phyloP scores from a whole-genome alignment of 805 yeast species.

The Lipomyces kockii region DNA sequence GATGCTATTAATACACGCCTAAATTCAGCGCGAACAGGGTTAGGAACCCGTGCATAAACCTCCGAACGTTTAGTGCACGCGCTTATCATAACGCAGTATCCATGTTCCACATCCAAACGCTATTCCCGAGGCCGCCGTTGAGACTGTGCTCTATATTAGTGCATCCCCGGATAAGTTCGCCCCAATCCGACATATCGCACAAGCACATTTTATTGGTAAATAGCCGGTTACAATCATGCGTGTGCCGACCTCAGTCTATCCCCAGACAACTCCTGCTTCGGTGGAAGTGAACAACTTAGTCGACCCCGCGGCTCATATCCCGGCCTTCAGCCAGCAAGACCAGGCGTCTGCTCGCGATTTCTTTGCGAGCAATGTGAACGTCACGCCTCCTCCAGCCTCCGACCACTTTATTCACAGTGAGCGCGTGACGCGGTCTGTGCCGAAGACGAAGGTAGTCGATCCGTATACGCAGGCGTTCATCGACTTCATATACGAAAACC shows the following conservation, averaged over 20 bases:
- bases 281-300: constrained; percentile 8
- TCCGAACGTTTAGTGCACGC: neutral
- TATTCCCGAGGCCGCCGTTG: neutral
- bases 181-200: neutral
- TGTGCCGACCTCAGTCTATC: neutral
- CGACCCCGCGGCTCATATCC: constrained; percentile 1
- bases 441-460: constrained; percentile 22
- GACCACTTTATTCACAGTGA: constrained; percentile 18
- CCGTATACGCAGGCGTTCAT: constrained; percentile 30
- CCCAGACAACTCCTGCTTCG: neutral
- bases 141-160: neutral
- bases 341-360: constrained; percentile 3
- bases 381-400: constrained; percentile 2
- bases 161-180: neutral
- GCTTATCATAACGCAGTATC: neutral
- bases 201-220: neutral
- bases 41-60: neutral
- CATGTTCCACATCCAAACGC: neutral
- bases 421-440: constrained; percentile 19
- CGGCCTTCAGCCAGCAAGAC: neutral
- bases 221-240: neutral
- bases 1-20: no score
- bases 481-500: constrained; percentile 37
- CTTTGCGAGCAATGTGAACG: constrained; percentile 14
- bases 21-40: neutral